Percentiles rank a stretch among this genome's conserved stretches.
phyloP scores from a whole-genome alignment of 2,329 filamentous ascomycete species.

The Neoarthrinium moseri region DNA sequence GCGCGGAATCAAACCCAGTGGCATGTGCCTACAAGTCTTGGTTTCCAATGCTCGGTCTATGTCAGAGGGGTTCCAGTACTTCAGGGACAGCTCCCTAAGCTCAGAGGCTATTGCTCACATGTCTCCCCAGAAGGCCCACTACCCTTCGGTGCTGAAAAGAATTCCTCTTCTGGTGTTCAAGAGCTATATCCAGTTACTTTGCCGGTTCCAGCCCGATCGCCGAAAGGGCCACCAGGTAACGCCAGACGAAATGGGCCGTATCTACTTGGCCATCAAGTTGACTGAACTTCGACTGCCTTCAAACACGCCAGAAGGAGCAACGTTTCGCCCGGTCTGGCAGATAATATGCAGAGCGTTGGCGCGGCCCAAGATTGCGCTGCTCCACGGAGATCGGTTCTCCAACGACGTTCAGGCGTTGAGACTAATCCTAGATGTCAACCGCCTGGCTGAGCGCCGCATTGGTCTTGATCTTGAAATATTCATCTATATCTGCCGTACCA shows the following conservation, averaged over 20 bases:
- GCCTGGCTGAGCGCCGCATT: constrained; percentile 23
- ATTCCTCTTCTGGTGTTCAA: constrained; percentile 39
- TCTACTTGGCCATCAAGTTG: constrained; percentile 35
- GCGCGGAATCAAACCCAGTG: constrained; percentile 45
- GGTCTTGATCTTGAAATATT: constrained; percentile 35
- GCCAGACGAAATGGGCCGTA: constrained; percentile 17
- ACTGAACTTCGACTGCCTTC: constrained; percentile 24
- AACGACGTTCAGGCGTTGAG: constrained; percentile 28
- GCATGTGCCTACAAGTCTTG: constrained; percentile 53
- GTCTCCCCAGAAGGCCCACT: constrained; percentile 13
- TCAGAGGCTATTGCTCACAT: constrained; percentile 17
- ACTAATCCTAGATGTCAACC: constrained; percentile 29
- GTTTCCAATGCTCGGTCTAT: constrained; percentile 50
- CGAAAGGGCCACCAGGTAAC: constrained; percentile 17
- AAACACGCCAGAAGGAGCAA: constrained; percentile 22
- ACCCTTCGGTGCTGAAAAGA: constrained; percentile 19
- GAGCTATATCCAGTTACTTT: constrained; percentile 53
- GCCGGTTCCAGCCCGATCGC: constrained; percentile 34
- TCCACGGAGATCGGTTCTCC: constrained; percentile 16
- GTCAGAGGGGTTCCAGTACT: constrained; percentile 45
- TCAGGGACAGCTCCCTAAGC: constrained; percentile 41
- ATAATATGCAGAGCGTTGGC: constrained; percentile 38
- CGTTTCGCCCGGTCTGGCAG: constrained; percentile 41
- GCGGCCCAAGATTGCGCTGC: constrained; percentile 27
- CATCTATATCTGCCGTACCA: constrained; percentile 31